phyloP scores from a whole-genome alignment of 257 asterid species.

The Salvia splendens region DNA sequence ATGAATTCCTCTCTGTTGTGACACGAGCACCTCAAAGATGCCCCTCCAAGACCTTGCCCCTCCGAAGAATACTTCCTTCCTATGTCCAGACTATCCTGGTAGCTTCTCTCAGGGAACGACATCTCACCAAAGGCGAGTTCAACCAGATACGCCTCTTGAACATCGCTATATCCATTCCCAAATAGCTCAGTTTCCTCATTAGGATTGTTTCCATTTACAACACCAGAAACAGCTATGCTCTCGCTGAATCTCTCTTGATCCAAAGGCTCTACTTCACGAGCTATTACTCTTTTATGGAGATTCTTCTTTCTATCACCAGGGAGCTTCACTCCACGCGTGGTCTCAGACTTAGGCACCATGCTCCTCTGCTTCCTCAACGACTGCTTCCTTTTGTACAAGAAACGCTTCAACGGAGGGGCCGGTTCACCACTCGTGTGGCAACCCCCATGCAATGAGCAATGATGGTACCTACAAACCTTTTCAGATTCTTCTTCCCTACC shows the following conservation, averaged over 20 bases:
- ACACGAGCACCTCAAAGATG: conserved; percentile 41
- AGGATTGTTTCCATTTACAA: conserved; percentile 26
- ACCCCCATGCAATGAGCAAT: conserved; percentile 83
- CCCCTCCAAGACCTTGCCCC: conserved; percentile 35
- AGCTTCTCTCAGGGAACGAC: conserved; percentile 56
- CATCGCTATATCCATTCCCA: conserved; percentile 27
- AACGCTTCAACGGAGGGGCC: conserved; percentile 44
- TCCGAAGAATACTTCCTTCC: conserved; percentile 35
- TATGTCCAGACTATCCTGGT: conserved; percentile 40
- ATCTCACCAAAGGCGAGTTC: conserved; percentile 54
- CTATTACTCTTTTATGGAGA: conserved; percentile 28
- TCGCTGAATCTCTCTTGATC: conserved; percentile 32
- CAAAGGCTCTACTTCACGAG: conserved; percentile 30
- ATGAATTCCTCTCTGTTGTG: conserved; percentile 27
- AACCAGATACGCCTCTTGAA: conserved; percentile 31
- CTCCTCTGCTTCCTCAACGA: conserved; percentile 49
- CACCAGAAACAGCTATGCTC: conserved; percentile 6
- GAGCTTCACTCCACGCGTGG: conserved; percentile 13
- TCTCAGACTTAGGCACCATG: conserved; percentile 31
- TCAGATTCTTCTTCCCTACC: conserved; percentile 38
- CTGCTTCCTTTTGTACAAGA: conserved; percentile 42
- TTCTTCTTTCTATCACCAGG: conserved; percentile 31
- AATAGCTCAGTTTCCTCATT: conserved; percentile 17
- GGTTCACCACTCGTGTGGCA: conserved; percentile 46
- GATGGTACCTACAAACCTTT: conserved; percentile 80